These are phyloP conservation scores for Cercospora zeae-maydis DNA, from an alignment of 2,329 filamentous ascomycete species.

Conservation along the genomic window DNA sequence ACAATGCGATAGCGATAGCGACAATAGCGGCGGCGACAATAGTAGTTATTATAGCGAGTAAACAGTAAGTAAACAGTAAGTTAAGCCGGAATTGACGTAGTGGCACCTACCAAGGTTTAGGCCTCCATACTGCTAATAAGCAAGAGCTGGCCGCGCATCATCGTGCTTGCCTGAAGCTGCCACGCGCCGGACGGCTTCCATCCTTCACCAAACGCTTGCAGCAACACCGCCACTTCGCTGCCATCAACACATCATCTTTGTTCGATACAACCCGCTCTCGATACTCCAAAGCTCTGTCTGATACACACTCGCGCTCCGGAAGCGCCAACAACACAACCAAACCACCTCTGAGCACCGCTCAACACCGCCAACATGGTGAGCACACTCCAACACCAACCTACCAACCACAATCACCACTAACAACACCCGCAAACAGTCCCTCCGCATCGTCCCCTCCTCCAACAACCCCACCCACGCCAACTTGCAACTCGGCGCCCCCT, in stretches of 20 bases:
- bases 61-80: too few relatives aligned
- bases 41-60: too few relatives aligned
- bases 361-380: constrained; percentile 14
- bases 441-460: constrained; percentile 79
- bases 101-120: too few relatives aligned
- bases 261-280: neutral
- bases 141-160: constrained; percentile 15
- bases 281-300: neutral
- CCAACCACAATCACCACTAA: neutral
- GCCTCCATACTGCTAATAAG: too few relatives aligned
- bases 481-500: constrained; percentile 66
- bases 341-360: neutral
- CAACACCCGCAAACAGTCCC: constrained; percentile 38
- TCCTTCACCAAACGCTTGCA: constrained; percentile 10
- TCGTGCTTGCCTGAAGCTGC: constrained; percentile 22
- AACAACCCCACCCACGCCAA: constrained; percentile 58
- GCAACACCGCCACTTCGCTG: constrained; percentile 1
- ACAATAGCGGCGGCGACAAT: too few relatives aligned
- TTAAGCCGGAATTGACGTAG: too few relatives aligned
- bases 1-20: too few relatives aligned
- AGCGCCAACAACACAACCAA: neutral
- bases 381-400: neutral
- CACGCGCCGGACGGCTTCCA: constrained; percentile 10
- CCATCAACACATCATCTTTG: constrained; percentile 7
- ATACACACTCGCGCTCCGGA: neutral